phyloP scores from a whole-genome alignment of 164 flowering plant genomes.

The Piper longum region DNA sequence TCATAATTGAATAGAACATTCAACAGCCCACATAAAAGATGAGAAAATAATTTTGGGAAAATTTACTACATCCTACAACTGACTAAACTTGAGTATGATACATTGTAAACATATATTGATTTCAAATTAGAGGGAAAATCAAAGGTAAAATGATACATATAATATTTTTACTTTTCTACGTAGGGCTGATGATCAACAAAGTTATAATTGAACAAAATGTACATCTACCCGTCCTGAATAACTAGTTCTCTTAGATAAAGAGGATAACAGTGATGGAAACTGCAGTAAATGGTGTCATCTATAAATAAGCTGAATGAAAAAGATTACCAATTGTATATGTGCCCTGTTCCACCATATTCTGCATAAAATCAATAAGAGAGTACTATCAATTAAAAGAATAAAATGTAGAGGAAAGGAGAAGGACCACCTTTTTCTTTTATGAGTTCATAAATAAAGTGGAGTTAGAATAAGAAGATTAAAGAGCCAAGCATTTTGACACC shows the following conservation, averaged over 20 bases:
- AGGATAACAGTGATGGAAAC: not conserved
- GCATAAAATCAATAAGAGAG: slow-evolving; percentile 13
- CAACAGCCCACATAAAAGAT: not conserved
- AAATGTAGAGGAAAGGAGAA: not conserved
- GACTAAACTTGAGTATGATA: no score
- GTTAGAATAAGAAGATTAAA: no score
- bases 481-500: no score
- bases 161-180: no score
- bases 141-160: no score
- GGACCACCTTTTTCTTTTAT: no score
- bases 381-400: not conserved
- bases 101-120: no score
- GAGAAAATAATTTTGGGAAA: not conserved
- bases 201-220: no score
- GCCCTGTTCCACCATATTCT: slow-evolving; percentile 63
- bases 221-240: no score
- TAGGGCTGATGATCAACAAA: no score
- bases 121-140: no score
- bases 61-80: not conserved
- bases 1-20: slow-evolving; percentile 8
- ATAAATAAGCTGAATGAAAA: not conserved
- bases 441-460: no score
- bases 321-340: slow-evolving; percentile 65
- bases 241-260: not conserved
- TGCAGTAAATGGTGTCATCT: not conserved